These are phyloP conservation scores for Santalum album DNA, from an alignment of 164 flowering plant genomes.

Conservation along the genomic window DNA sequence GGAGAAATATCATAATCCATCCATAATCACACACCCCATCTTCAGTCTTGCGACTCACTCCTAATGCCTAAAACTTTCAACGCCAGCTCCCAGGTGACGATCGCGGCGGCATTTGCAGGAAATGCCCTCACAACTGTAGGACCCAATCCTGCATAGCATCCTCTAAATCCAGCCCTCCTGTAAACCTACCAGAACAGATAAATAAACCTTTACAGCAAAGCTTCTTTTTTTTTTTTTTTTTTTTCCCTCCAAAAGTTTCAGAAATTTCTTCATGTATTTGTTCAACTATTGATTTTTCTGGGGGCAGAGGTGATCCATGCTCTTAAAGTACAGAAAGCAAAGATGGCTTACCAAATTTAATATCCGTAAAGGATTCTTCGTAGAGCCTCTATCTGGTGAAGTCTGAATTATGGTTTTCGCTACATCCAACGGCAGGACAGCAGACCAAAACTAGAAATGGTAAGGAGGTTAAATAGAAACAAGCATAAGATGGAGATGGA, in stretches of 20 bases:
- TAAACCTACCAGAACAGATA: conserved; percentile 42
- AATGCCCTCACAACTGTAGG: conserved; percentile 81
- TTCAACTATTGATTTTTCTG: not conserved
- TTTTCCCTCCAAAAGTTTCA: not conserved
- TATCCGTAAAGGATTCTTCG: conserved; percentile 57
- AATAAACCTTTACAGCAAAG: conserved; percentile 4
- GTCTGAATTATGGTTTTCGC: conserved; percentile 89
- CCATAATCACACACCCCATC: not conserved
- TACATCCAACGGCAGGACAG: conserved; percentile 78
- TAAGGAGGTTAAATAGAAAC: not conserved
- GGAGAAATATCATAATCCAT: not conserved
- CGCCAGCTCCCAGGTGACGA: conserved; percentile 86
- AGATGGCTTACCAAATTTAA: conserved; percentile 42
- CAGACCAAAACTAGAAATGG: conserved; percentile 60
- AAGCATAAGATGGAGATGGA: not conserved
- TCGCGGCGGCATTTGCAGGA: conserved; percentile 97
- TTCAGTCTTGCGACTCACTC: conserved; percentile 20
- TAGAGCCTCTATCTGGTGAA: conserved; percentile 30
- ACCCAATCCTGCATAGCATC: conserved; percentile 79
- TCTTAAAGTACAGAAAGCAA: not conserved
- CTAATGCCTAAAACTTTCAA: conserved; percentile 56
- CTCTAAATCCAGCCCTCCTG: conserved; percentile 54
- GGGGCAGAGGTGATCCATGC: not conserved
- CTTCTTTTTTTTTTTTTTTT: too few relatives aligned
- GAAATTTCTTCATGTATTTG: too few relatives aligned